A percentile compares a stretch with the other conserved stretches of the same genome.
These are phyloP conservation scores for Botrytis pseudocinerea DNA, from an alignment of 2,329 filamentous ascomycete species.

Conservation along the genomic window DNA sequence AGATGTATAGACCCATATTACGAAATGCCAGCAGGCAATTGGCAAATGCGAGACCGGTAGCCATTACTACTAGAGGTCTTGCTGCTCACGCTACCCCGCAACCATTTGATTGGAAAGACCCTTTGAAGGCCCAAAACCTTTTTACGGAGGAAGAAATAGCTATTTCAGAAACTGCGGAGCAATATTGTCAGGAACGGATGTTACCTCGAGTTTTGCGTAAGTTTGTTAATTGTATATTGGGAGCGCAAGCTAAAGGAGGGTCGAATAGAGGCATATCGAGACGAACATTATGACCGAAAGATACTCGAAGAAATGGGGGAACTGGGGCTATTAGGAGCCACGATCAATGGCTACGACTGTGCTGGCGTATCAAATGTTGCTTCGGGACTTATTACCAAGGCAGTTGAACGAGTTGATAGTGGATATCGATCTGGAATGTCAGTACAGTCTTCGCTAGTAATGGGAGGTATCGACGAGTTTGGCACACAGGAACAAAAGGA, in stretches of 20 bases:
- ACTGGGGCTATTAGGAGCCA: slow-evolving; percentile 82
- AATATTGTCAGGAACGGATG: slow-evolving; percentile 90
- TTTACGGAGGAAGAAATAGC: slow-evolving; percentile 89
- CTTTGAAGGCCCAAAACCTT: slow-evolving; percentile 70
- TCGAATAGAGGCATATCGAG: slow-evolving; percentile 72
- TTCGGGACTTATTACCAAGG: slow-evolving; percentile 84
- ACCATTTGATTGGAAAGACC: slow-evolving; percentile 88
- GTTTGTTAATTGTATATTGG: slow-evolving; percentile 37
- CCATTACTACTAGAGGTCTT: slow-evolving; percentile 32
- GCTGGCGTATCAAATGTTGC: slow-evolving; percentile 86
- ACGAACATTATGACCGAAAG: slow-evolving; percentile 81
- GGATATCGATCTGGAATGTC: slow-evolving; percentile 93
- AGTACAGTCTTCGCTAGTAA: slow-evolving; percentile 87
- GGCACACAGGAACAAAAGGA: slow-evolving; percentile 87
- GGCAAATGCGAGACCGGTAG: slow-evolving; percentile 28
- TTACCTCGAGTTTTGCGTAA: slow-evolving; percentile 81
- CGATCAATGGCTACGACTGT: slow-evolving; percentile 84
- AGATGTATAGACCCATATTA: slow-evolving; percentile 38
- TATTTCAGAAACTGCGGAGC: slow-evolving; percentile 85
- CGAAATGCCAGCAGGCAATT: slow-evolving; percentile 34
- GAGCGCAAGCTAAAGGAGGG: slow-evolving; percentile 20
- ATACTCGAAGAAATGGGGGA: slow-evolving; percentile 93
- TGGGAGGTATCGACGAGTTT: slow-evolving; percentile 89
- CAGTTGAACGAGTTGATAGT: slow-evolving; percentile 87
- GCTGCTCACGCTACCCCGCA: slow-evolving; percentile 37